These are phyloP conservation scores for Metarhizium humberi DNA, from an alignment of 2,329 filamentous ascomycete species.

Conservation along the genomic window DNA sequence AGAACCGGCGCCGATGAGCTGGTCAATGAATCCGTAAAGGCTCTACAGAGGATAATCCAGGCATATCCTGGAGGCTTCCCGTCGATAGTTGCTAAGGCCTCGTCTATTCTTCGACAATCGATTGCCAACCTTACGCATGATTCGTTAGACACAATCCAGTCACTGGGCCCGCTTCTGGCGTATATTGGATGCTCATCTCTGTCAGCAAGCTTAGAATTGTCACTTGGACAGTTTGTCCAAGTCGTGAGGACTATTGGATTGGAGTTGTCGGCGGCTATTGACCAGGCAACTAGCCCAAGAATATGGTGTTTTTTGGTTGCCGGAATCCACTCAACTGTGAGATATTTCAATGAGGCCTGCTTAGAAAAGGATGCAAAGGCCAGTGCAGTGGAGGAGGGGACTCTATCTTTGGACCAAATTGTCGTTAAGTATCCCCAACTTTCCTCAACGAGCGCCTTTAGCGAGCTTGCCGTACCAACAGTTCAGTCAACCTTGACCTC, in stretches of 20 bases:
- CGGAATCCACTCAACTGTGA: slow-evolving; percentile 24
- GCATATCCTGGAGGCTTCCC: slow-evolving; percentile 26
- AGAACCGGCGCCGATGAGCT: slow-evolving; percentile 23
- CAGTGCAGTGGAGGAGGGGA: slow-evolving; percentile 10
- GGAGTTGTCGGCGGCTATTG: slow-evolving; percentile 27
- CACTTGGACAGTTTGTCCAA: slow-evolving; percentile 31
- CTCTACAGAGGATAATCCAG: slow-evolving; percentile 29
- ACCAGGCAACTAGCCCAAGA: slow-evolving; percentile 19
- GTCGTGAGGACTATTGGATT: slow-evolving; percentile 25
- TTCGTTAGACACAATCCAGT: slow-evolving; percentile 19
- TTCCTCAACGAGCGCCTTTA: slow-evolving; percentile 8
- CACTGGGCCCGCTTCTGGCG: slow-evolving; percentile 34
- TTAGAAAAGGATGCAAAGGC: slow-evolving; percentile 10
- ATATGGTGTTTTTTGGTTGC: slow-evolving; percentile 29
- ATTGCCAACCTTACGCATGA: slow-evolving; percentile 12
- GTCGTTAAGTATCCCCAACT: slow-evolving; percentile 20
- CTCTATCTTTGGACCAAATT: slow-evolving; percentile 10
- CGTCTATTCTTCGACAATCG: slow-evolving; percentile 16
- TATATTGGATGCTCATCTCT: slow-evolving; percentile 38
- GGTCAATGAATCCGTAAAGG: slow-evolving; percentile 30
- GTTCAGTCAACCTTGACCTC: slow-evolving; percentile 7
- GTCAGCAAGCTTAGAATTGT: slow-evolving; percentile 9
- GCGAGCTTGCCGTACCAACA: slow-evolving; percentile 1
- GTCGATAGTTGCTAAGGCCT: slow-evolving; percentile 20
- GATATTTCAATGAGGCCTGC: slow-evolving; percentile 34